phyloP scores from a whole-genome alignment of 106 monocot species.

The Dioscorea zingiberensis region DNA sequence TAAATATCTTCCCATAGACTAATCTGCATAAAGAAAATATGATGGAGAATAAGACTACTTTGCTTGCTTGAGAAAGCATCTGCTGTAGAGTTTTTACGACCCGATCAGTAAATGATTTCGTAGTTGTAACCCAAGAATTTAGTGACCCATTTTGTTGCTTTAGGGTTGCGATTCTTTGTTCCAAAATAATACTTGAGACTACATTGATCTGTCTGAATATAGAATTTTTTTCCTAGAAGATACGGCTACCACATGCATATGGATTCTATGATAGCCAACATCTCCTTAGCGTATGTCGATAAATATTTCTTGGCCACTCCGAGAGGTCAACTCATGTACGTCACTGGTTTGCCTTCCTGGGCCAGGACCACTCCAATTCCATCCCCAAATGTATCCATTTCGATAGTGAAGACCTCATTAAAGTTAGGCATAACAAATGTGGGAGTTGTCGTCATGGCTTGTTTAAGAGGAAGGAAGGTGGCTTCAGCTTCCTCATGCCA shows the following conservation, averaged over 20 bases:
- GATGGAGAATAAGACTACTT: too few relatives aligned
- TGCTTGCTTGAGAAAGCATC: too few relatives aligned
- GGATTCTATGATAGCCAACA: background rate
- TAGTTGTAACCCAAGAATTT: too few relatives aligned
- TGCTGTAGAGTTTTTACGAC: too few relatives aligned
- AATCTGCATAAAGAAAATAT: too few relatives aligned
- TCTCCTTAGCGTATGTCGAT: slow-evolving; percentile 3
- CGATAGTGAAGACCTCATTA: background rate
- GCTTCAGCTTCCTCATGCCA: background rate
- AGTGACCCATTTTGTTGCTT: slow-evolving; percentile 2
- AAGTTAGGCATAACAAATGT: background rate
- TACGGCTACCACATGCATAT: background rate
- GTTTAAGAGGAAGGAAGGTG: background rate
- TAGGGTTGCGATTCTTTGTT: background rate
- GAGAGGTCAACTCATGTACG: slow-evolving; percentile 12
- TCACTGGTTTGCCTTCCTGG: slow-evolving; percentile 1
- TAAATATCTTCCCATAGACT: too few relatives aligned
- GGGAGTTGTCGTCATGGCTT: background rate
- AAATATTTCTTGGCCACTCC: background rate
- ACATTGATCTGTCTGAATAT: slow-evolving; percentile 6
- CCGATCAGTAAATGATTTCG: too few relatives aligned
- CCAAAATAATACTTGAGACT: background rate
- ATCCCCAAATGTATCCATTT: slow-evolving; percentile 1
- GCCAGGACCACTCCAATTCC: slow-evolving; percentile 9
- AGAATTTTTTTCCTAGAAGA: background rate